Conservation (phyloP, 345 rosid genomes). For the Schrenkiella parvula region DNA sequence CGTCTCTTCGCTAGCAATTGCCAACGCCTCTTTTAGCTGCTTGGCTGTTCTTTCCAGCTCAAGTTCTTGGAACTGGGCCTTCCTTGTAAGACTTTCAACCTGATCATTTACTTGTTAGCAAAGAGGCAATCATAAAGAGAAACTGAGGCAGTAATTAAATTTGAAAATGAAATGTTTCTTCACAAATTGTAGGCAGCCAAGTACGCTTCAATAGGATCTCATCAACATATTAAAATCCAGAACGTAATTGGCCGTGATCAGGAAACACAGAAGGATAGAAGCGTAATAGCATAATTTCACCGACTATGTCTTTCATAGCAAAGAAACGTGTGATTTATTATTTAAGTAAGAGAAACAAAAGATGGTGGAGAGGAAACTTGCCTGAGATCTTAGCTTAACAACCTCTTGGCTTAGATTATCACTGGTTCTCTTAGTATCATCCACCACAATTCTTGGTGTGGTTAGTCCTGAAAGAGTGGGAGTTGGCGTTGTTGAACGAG, state of each 20-base stretch:
- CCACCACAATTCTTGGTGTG: conserved; percentile 67
- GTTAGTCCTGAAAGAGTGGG: conserved; percentile 90
- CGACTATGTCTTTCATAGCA: background rate
- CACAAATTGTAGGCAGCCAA: background rate
- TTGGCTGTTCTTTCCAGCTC: conserved; percentile 89
- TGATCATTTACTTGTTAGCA: conserved; percentile 32
- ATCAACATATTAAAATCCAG: background rate
- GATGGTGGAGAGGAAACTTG: conserved; percentile 19
- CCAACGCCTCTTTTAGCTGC: conserved; percentile 81
- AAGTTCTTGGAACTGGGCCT: conserved; percentile 80
- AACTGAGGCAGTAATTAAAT: conserved; percentile 6
- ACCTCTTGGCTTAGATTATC: conserved; percentile 87
- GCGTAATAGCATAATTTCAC: background rate
- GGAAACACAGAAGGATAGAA: background rate
- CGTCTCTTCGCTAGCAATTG: conserved; percentile 84
- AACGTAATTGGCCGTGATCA: background rate
- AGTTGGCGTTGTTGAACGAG: conserved; percentile 97
- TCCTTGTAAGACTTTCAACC: conserved; percentile 86
- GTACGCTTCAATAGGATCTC: background rate
- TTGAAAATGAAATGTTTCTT: background rate
- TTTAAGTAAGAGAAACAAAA: background rate
- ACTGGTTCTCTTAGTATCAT: conserved; percentile 72
- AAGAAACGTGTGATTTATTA: background rate
- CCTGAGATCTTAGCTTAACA: conserved; percentile 88
- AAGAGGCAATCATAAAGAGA: conserved; percentile 11